Percentiles rank a stretch among this genome's conserved stretches.
Evolutionary conservation across 2,329 filamentous ascomycete species (phyloP).

Genomic region (Colletotrichum eleusines): DNA sequence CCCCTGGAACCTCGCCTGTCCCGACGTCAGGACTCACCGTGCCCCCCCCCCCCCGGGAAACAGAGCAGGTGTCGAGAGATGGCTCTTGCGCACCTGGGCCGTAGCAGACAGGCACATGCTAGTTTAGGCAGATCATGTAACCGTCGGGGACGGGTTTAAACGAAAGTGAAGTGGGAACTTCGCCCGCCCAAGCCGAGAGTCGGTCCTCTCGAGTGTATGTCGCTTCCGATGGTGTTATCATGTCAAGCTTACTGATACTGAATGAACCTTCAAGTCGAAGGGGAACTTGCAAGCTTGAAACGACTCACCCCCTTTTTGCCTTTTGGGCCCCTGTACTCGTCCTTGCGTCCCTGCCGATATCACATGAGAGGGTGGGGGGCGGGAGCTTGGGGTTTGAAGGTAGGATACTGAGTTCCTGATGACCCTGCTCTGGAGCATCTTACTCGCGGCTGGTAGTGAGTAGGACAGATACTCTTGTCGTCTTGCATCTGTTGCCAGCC

Average conservation of each 20-base stretch:
- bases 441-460: background rate
- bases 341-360: constrained; percentile 34
- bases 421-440: constrained; percentile 7
- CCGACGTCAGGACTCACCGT: constrained; percentile 8
- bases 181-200: constrained; percentile 19
- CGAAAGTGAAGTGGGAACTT: constrained; percentile 36
- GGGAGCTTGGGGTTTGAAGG: constrained; percentile 34
- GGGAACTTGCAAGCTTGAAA: constrained; percentile 34
- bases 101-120: constrained; percentile 34
- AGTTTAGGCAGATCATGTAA: constrained; percentile 36
- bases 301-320: constrained; percentile 18
- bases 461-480: constrained; percentile 5
- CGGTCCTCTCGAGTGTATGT: constrained; percentile 15
- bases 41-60: constrained; percentile 16
- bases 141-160: constrained; percentile 36
- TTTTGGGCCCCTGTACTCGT: constrained; percentile 23
- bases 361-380: constrained; percentile 21
- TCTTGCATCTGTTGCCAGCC: constrained; percentile 23
- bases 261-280: constrained; percentile 28
- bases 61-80: constrained; percentile 39
- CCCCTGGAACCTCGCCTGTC: constrained; percentile 11
- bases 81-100: constrained; percentile 39
- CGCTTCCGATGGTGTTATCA: constrained; percentile 21
- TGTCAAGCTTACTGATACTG: constrained; percentile 22
- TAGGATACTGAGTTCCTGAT: constrained; percentile 28